Evolutionary conservation across 768 basidiomycete species (phyloP).

Genomic region (Strobilomyces echinocephalus): DNA sequence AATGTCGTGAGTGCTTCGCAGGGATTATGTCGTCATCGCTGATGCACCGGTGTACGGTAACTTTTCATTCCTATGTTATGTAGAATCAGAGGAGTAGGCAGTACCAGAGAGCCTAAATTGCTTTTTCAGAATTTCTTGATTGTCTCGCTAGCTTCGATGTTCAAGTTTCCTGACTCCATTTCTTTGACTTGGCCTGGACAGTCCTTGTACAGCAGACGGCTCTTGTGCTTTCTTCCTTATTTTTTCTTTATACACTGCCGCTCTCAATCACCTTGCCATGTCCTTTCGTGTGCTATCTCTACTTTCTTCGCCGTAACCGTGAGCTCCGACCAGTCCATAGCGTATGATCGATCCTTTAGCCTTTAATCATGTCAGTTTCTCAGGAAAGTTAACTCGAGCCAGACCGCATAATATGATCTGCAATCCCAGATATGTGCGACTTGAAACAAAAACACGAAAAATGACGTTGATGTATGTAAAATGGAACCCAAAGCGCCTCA

Average conservation of each 20-base stretch:
- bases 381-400: neutral
- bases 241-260: slow-evolving; percentile 28
- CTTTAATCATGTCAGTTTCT: slow-evolving; percentile 10
- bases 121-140: neutral
- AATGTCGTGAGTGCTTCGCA: slow-evolving; percentile 38
- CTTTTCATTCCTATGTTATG: neutral
- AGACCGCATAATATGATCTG: neutral
- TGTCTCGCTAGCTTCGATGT: slow-evolving; percentile 6
- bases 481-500: neutral
- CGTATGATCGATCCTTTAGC: slow-evolving; percentile 16
- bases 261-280: neutral
- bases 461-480: neutral
- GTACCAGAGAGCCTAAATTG: slow-evolving; percentile 14
- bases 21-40: slow-evolving; percentile 28
- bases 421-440: neutral
- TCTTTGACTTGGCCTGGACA: slow-evolving; percentile 8
- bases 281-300: slow-evolving; percentile 9
- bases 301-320: slow-evolving; percentile 1
- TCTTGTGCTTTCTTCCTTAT: slow-evolving; percentile 24
- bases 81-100: slow-evolving; percentile 25
- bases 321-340: slow-evolving; percentile 7
- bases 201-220: slow-evolving; percentile 19
- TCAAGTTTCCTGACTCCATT: neutral
- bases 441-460: neutral
- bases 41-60: slow-evolving; percentile 21